These are phyloP conservation scores for Cutaneotrichosporon mucoides DNA, from an alignment of 1,284 basidiomycete genomes.

Conservation along the genomic window DNA sequence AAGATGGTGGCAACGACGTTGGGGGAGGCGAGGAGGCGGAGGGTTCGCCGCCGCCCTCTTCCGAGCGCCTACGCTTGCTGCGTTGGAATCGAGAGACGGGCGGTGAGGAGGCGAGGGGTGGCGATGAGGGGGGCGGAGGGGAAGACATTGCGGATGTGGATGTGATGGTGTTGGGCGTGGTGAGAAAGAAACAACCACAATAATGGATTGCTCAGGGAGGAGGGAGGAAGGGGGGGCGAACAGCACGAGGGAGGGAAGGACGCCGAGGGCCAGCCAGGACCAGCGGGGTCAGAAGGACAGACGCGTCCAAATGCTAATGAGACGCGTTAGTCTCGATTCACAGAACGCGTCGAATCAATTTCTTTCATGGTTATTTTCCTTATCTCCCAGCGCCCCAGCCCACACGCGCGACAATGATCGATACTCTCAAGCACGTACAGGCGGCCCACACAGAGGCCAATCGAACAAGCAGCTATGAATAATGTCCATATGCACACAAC, in stretches of 20 bases:
- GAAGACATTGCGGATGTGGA: constrained; percentile 19
- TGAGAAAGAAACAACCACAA: neutral
- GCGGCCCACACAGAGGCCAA: too few relatives aligned
- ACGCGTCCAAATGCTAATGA: neutral
- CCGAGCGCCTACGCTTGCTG: constrained; percentile 13
- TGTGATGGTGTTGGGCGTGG: constrained; percentile 24
- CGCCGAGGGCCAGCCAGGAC: neutral
- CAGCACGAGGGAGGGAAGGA: too few relatives aligned
- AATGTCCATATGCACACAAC: neutral
- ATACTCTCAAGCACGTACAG: too few relatives aligned
- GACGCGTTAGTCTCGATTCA: neutral
- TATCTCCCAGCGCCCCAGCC: neutral
- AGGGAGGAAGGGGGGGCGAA: too few relatives aligned
- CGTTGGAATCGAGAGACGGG: neutral
- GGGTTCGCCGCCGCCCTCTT: neutral
- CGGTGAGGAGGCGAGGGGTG: neutral
- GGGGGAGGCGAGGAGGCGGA: neutral
- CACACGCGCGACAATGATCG: neutral
- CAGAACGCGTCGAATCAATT: neutral
- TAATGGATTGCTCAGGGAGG: constrained; percentile 2
- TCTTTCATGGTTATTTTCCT: neutral
- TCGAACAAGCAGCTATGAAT: neutral
- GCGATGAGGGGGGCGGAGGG: neutral
- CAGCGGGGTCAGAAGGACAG: neutral
- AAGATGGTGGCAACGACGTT: constrained; percentile 40